Evolutionary conservation across 1,284 basidiomycete genomes (phyloP).

Genomic region (Hymenochaete sp.): DNA sequence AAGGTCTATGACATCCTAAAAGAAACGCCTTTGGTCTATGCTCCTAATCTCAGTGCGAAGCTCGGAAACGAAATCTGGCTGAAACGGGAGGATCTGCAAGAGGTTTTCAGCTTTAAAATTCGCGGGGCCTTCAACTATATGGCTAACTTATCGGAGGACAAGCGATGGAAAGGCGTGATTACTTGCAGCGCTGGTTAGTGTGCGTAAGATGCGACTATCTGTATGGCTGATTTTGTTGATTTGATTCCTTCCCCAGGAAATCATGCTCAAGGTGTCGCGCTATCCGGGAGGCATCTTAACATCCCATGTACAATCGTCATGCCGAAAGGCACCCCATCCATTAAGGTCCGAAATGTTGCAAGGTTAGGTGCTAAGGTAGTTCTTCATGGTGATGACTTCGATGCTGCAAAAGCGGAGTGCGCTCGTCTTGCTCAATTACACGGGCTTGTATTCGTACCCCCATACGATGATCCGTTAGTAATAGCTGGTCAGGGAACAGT

Average conservation of each 20-base stretch:
- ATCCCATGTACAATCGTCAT: slow-evolving; percentile 98
- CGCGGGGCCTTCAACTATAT: slow-evolving; percentile 99
- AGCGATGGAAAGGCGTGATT: slow-evolving; percentile 95
- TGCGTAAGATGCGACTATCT: slow-evolving; percentile 30
- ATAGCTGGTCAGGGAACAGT: slow-evolving; percentile 97
- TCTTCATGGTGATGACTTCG: slow-evolving; percentile 88
- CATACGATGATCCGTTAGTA: slow-evolving; percentile 95
- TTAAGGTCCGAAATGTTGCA: slow-evolving; percentile 93
- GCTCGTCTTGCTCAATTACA: slow-evolving; percentile 71
- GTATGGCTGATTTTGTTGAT: slow-evolving; percentile 13
- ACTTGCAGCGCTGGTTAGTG: slow-evolving; percentile 95
- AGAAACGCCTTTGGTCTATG: slow-evolving; percentile 86
- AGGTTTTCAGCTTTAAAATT: slow-evolving; percentile 99
- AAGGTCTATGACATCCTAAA: slow-evolving; percentile 93
- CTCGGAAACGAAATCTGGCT: slow-evolving; percentile 92
- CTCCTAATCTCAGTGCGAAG: slow-evolving; percentile 77
- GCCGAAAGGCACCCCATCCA: slow-evolving; percentile 91
- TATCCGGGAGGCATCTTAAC: slow-evolving; percentile 79
- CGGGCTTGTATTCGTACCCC: slow-evolving; percentile 87
- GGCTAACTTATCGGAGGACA: slow-evolving; percentile 81
- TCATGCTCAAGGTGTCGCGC: slow-evolving; percentile 96
- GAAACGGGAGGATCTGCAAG: slow-evolving; percentile 92
- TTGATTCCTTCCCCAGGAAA: slow-evolving; percentile 57
- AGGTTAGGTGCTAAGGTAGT: slow-evolving; percentile 93
- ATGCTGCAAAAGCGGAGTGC: slow-evolving; percentile 95